Evolutionary conservation across 495 filamentous ascomycete genomes (phyloP).

Genomic region (Neurospora cerealis): DNA sequence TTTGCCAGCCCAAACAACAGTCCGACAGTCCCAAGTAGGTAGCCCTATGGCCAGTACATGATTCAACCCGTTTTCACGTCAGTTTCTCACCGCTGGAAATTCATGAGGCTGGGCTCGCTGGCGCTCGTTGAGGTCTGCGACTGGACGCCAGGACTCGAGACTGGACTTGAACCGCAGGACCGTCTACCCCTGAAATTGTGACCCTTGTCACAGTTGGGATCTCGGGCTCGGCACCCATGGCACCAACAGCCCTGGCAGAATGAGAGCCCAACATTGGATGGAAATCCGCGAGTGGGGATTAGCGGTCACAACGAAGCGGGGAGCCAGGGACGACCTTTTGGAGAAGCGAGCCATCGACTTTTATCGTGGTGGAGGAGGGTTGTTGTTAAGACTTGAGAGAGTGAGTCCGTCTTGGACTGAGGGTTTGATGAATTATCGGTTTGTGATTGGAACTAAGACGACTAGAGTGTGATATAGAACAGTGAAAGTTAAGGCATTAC

Average conservation of each 20-base stretch:
- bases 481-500: not conserved
- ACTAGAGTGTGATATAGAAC: not conserved
- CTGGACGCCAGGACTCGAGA: not conserved
- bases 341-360: not conserved
- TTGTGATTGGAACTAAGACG: not conserved
- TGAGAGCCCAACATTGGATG: not conserved
- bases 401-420: not conserved
- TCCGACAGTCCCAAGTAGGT: not conserved
- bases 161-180: not conserved
- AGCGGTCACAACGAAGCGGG: not conserved
- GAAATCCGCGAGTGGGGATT: not conserved
- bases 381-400: not conserved
- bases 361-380: not conserved
- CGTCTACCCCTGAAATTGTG: not conserved
- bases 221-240: not conserved
- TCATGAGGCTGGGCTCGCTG: not conserved
- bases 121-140: not conserved
- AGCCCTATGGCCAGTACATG: not conserved
- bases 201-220: not conserved
- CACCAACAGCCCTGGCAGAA: not conserved
- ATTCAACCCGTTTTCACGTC: not conserved
- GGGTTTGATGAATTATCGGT: not conserved
- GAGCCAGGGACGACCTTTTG: not conserved
- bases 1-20: not conserved
- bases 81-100: not conserved